These are phyloP conservation scores for Ustilago vetiveriae DNA, from an alignment of 1,284 basidiomycete species.

Conservation along the genomic window DNA sequence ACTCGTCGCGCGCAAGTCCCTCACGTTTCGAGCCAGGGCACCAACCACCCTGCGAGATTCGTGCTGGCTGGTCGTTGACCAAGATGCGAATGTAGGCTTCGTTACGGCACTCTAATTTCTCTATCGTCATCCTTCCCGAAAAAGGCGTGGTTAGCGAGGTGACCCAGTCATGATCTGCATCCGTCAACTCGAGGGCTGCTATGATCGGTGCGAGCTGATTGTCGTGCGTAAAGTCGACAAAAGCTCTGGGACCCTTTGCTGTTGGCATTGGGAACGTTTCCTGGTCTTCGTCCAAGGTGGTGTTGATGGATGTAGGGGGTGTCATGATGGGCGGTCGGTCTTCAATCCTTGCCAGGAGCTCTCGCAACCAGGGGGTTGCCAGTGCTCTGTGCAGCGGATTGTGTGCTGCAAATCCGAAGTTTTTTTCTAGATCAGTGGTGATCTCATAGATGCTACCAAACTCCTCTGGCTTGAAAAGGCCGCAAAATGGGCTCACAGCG, in stretches of 20 bases:
- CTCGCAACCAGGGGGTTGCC: constrained; percentile 41
- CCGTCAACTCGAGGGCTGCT: constrained; percentile 22
- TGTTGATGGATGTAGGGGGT: constrained; percentile 46
- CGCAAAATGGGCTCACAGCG: constrained; percentile 30
- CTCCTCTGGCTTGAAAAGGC: constrained; percentile 25
- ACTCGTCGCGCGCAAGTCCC: background rate
- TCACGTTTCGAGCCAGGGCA: constrained; percentile 2
- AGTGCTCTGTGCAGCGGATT: constrained; percentile 27
- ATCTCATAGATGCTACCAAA: constrained; percentile 32
- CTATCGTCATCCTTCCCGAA: constrained; percentile 32
- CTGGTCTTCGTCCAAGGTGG: constrained; percentile 23
- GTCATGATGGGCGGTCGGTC: constrained; percentile 22
- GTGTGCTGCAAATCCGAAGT: constrained; percentile 32
- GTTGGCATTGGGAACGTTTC: constrained; percentile 25
- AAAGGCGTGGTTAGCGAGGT: constrained; percentile 41
- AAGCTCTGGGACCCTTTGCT: constrained; percentile 14
- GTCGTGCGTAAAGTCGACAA: constrained; percentile 46
- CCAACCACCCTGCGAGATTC: constrained; percentile 9
- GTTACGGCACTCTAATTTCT: constrained; percentile 21
- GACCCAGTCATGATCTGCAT: constrained; percentile 16
- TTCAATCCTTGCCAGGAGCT: constrained; percentile 26
- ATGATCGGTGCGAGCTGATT: constrained; percentile 50
- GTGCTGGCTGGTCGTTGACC: constrained; percentile 28
- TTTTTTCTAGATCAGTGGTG: constrained; percentile 31
- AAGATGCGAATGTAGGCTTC: constrained; percentile 27